Evolutionary conservation across 2,329 filamentous ascomycete genomes (phyloP).

Genomic region (Hypoxylon sp.): DNA sequence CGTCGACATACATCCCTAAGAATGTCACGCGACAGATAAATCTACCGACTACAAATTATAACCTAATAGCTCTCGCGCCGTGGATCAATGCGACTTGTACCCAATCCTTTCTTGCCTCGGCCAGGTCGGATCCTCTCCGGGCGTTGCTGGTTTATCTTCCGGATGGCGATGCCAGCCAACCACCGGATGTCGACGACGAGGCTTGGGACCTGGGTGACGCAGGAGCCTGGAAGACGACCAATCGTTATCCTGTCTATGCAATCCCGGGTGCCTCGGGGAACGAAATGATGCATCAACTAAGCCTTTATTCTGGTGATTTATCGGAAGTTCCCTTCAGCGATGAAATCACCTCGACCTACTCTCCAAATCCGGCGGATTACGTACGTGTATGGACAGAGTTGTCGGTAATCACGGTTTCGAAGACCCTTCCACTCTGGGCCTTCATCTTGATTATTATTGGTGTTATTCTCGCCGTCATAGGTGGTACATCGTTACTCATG

Average conservation of each 20-base stretch:
- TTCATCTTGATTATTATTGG: constrained; percentile 79
- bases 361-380: constrained; percentile 67
- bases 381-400: constrained; percentile 71
- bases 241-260: constrained; percentile 85
- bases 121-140: constrained; percentile 68
- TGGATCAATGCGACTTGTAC: constrained; percentile 85
- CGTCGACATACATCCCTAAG: constrained; percentile 73
- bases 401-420: constrained; percentile 58
- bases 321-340: constrained; percentile 69
- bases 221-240: constrained; percentile 76
- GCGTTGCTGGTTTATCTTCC: constrained; percentile 74
- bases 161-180: constrained; percentile 66
- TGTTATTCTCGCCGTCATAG: constrained; percentile 75
- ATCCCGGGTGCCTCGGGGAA: constrained; percentile 75
- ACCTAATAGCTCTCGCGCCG: constrained; percentile 84
- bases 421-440: constrained; percentile 82
- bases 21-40: constrained; percentile 81
- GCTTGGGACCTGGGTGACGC: constrained; percentile 78
- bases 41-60: constrained; percentile 76
- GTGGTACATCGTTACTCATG: constrained; percentile 76
- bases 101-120: constrained; percentile 74
- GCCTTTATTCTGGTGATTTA: constrained; percentile 81
- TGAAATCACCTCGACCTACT: constrained; percentile 66
- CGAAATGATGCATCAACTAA: constrained; percentile 76
- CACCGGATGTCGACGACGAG: constrained; percentile 72